These are phyloP conservation scores for Fusarium musae DNA, from an alignment of 2,329 filamentous ascomycete genomes.

Conservation along the genomic window DNA sequence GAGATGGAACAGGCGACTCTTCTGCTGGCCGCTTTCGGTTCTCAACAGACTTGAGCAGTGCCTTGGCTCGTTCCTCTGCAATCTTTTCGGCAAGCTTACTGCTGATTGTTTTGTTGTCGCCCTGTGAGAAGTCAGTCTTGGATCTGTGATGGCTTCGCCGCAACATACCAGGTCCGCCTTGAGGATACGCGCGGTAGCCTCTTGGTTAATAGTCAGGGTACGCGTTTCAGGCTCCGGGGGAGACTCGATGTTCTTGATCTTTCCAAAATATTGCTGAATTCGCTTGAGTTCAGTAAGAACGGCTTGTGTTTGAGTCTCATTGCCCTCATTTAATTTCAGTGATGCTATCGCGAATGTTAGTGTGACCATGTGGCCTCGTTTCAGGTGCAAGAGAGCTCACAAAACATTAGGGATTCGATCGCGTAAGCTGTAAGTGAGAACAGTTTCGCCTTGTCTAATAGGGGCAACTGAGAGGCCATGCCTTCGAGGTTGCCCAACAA, in stretches of 20 bases:
- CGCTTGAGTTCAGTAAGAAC: slow-evolving; percentile 87
- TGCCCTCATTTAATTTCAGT: slow-evolving; percentile 76
- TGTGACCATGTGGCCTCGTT: not conserved
- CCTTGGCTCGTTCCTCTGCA: slow-evolving; percentile 65
- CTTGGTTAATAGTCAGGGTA: slow-evolving; percentile 71
- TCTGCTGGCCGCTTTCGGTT: slow-evolving; percentile 57
- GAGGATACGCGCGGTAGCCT: slow-evolving; percentile 83
- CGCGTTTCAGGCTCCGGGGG: slow-evolving; percentile 60
- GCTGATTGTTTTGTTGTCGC: slow-evolving; percentile 63
- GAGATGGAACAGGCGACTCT: slow-evolving; percentile 45
- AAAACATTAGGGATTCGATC: slow-evolving; percentile 90
- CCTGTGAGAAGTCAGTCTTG: slow-evolving; percentile 46
- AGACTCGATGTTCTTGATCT: slow-evolving; percentile 83
- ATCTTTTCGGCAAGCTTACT: slow-evolving; percentile 66
- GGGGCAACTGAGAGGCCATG: slow-evolving; percentile 79
- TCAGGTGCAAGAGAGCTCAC: slow-evolving; percentile 55
- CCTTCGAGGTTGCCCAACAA: slow-evolving; percentile 75
- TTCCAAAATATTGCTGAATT: slow-evolving; percentile 90
- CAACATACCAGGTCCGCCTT: slow-evolving; percentile 77
- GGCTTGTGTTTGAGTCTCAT: slow-evolving; percentile 84
- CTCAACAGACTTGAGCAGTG: slow-evolving; percentile 59
- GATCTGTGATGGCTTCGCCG: not conserved
- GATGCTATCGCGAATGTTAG: slow-evolving; percentile 60
- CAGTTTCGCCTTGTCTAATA: slow-evolving; percentile 96
- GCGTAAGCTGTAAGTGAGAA: slow-evolving; percentile 89